Conservation (phyloP, 2,329 filamentous ascomycete genomes). For the Falciphora oryzae region DNA sequence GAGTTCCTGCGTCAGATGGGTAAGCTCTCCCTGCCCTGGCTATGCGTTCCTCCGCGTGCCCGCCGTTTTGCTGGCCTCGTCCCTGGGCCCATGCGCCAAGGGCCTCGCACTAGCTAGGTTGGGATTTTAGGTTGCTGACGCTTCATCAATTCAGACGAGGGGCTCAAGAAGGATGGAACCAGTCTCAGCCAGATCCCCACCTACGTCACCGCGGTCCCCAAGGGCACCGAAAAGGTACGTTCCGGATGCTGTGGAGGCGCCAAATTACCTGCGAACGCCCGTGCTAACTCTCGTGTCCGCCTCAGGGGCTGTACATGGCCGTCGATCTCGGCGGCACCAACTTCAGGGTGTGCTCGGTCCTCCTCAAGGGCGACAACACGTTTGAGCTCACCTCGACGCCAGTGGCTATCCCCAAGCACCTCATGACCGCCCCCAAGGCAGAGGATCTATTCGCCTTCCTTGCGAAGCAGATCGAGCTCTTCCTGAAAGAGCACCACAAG, state of each 20-base stretch:
- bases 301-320: conserved; percentile 87
- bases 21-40: conserved; percentile 25
- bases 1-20: conserved; percentile 87
- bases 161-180: conserved; percentile 68
- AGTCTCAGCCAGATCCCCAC: conserved; percentile 94
- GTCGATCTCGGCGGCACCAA: conserved; percentile 98
- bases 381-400: conserved; percentile 93
- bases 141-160: conserved; percentile 59
- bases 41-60: neutral
- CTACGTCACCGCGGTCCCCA: conserved; percentile 91
- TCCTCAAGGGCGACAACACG: conserved; percentile 88
- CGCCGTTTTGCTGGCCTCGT: neutral
- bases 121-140: conserved; percentile 14
- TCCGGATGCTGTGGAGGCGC: neutral
- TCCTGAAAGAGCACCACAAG: conserved; percentile 80
- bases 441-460: conserved; percentile 88
- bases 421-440: conserved; percentile 85
- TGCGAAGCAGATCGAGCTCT: conserved; percentile 84
- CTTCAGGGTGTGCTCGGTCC: conserved; percentile 94
- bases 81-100: neutral
- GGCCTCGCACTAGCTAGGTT: neutral
- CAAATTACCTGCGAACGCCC: conserved; percentile 7
- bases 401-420: conserved; percentile 78
- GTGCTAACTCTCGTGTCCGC: neutral
- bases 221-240: conserved; percentile 90